These are phyloP conservation scores for Lipomyces lipofer DNA, from an alignment of 805 yeast genomes.

Conservation along the genomic window DNA sequence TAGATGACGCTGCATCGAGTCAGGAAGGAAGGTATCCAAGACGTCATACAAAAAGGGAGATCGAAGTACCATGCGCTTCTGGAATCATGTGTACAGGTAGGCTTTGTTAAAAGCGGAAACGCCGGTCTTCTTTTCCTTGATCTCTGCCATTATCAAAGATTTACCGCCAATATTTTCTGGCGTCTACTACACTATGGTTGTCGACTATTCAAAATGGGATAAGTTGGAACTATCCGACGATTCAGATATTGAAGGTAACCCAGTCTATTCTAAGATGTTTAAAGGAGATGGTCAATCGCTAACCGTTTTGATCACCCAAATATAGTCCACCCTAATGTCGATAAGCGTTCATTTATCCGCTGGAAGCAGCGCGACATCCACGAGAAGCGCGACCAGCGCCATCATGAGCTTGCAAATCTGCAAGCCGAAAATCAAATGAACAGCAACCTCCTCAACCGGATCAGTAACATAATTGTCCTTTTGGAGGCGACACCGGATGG, in stretches of 20 bases:
- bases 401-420: conserved; percentile 71
- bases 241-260: conserved; percentile 73
- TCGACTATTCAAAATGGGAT: conserved; percentile 98
- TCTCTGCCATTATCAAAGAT: no score
- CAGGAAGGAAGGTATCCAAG: no score
- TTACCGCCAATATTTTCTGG: not conserved
- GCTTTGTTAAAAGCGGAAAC: no score
- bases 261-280: not conserved
- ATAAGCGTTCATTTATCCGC: conserved; percentile 82
- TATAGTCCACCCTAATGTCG: conserved; percentile 93
- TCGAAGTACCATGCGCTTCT: no score
- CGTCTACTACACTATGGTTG: conserved; percentile 53
- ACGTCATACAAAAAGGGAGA: no score
- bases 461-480: conserved; percentile 57
- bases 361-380: conserved; percentile 99
- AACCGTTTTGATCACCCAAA: not conserved
- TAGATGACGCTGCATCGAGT: no score
- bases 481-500: conserved; percentile 40
- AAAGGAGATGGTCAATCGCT: not conserved
- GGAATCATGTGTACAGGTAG: no score
- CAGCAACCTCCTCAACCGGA: conserved; percentile 67
- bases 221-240: conserved; percentile 94
- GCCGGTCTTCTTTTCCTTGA: no score
- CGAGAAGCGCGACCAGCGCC: conserved; percentile 81
- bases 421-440: conserved; percentile 82